Base-by-base conservation (phyloP, 345 rosid species). In the Lepidium sativum region DNA sequence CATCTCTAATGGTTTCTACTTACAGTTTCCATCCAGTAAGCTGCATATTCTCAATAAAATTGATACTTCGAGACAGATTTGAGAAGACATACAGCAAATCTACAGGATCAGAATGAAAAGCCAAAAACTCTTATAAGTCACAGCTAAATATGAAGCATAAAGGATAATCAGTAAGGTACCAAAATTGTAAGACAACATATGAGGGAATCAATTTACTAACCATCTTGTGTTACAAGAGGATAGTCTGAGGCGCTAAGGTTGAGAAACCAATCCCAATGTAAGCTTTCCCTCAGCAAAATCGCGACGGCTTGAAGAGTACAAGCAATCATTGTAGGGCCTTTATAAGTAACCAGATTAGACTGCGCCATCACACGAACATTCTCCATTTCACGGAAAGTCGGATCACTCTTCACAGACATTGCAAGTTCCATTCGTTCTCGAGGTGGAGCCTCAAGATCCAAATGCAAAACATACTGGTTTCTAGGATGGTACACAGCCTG, bases 401-500 rank as follows among this genome's bases (percentile, higher is more conserved):
- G 84, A 76, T 92, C 95, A 39, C 53, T 86, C 83, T 86, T 92
- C 60, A 92, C 85, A 59, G 75, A 70, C 42, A 70, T 71, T 1
- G 87, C 76, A 75, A 92, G 75, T 63, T 88, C 95, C 77, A 84
- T 55, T 63, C 96, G 77, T 78, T 92, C 98, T 9, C 95, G 82
- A 1, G 95, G 92, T 0, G 95, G 96, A 35, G 95, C 98, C 77
- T 92, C 96, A 8, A 92, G 94, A 78, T 92, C 98, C 80, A 88
- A 78, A 75, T 88, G 98, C 44, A 92, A 74, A 67, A 92, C 86
- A 69, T 92, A 92, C 79, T 88, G 98, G 74, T 92, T 92, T 70
- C 98, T 83, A 0, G 98, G 98, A 73, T 92, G 98, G 70, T 88
- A 92, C 25, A 92, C 92, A 13, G 92, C 96, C 70, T 88, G 92